Evolutionary conservation across 768 basidiomycete genomes (phyloP), one percentile per base, ranked within the genome.

Genomic region (Lactarius sp.): DNA sequence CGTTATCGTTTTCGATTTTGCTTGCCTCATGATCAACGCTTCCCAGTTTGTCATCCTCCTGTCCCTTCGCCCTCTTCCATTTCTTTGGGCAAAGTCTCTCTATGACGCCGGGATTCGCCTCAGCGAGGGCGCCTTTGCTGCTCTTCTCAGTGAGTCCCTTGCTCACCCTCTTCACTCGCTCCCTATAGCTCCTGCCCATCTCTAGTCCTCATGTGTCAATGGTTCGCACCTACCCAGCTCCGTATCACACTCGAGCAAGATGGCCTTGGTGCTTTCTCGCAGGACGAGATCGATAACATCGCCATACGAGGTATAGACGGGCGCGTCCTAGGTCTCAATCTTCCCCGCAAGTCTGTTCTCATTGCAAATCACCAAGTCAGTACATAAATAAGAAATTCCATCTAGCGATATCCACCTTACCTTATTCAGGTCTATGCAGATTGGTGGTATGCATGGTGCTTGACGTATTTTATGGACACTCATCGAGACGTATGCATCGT

Each of bases 311-410:
- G 91, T 69, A 69, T 71, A 31, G 71, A 75, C 2, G 92, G 92
- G 8, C 75, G 77, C 41, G 79, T 88, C 37, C 72, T 80, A 2
- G 80, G 78, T 8, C 75, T 98, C 58, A 81, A 85, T 60, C 74
- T 97, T 18, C 92, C 94, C 1, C 82, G 82, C 66, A 87, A 92
- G 72, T 82, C 87, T 39, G 87, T 98, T 31, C 75, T 94, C 66
- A 91, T 94, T 69, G 85, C 92, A 14, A 99, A 99, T 73, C 96
- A 99, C 73, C 96, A 95, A 79, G 92, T 93, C 20, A 18, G 60
- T 58, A 13, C 44, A 36, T 41, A 27, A 34, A 18, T 44, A 27
- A 27, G 22, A 27, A 27, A 27, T 39, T 31, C 34, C 18, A 27
- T 16, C 41, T 41, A 7, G 3, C 41, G 52, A 37, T 36, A 22